Evolutionary conservation across 2,329 filamentous ascomycete species (phyloP), one percentile per base, ranked within the genome.

Genomic region (Esteya vermicola): DNA sequence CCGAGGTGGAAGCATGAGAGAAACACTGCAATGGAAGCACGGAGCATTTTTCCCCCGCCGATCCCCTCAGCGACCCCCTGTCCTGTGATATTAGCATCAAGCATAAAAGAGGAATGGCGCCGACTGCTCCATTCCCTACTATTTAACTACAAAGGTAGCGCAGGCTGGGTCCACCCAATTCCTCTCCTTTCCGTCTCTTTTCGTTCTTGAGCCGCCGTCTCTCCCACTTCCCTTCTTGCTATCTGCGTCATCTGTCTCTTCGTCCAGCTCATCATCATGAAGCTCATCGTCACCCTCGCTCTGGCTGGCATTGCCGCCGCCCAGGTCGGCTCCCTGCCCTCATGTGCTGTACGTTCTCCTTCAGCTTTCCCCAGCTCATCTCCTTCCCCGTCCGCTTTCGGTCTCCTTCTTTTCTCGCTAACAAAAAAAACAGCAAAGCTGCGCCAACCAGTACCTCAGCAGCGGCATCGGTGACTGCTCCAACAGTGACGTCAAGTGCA

Each of bases 281-380:
- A 68, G 59, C 44, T 59, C 45, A 44, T 49, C 26, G 44, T 49
- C 41, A 54, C 66, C 43, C 49, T 68, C 50, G 55, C 70, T 47
- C 54, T 64, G 45, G 56, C 75, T 50, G 65, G 65, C 58, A 58
- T 75, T 43, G 64, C 69, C 46, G 57, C 61, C 45, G 68, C 68
- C 30, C 70, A 73, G 52, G 51, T 65, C 42, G 48, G 51, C 23
- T 52, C 50, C 30, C 63, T 72, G 36, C 75, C 71, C 14, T 43
- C 46, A 9, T 79, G 68, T 50, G 72, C 73, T 47, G 73, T 78
- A 63, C 52, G 70, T 65, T 14, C 18, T n/a, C 18, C 12, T 13
- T 20, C 27, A 16, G 18, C 26, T 4, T 25, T 21, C 21, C n/a
- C 26, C 21, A 23, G 4, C 31, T 34, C 16, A 13, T 26, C 7